Base-by-base conservation (phyloP, 768 basidiomycete species). In the Pleurotus pulmonarius region DNA sequence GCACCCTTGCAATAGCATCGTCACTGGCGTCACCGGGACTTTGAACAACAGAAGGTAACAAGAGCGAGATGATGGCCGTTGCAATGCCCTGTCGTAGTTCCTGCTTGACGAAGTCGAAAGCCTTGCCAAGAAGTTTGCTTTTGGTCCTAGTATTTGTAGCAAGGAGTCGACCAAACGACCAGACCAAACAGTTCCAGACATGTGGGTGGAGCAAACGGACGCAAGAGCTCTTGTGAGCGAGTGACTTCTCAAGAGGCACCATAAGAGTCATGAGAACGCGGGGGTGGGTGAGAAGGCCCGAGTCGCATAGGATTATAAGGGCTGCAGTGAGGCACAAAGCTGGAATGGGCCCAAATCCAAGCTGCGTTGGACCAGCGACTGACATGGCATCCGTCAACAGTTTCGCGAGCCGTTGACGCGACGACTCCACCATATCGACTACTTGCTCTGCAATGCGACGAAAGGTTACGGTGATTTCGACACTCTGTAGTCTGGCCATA, bases 151-250 rank as follows among this genome's bases (percentile, higher is more conserved):
- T 38, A 15, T 38, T 52, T 15, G 44, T 58, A 8, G 16, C 22
- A 11, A 73, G 70, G 46, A 84, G 62, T 15, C 72, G 73, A 16
- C 75, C 67, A 57, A 79, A 84, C 1, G 78, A 75, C 84, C 85
- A 86, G 18, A 86, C 67, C 24, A 86, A 69, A 51, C 79, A 75
- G 51, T 70, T 73, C 84, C 84, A 87, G 18, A 79, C 66, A 37
- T 73, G 73, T 1, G 75, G 64, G 43, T 77, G 73, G 6, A 82
- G 66, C 15, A 68, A 63, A 11, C 69, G 70, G 9, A 80, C 67
- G 4, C 66, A 49, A 9, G 65, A 61, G n/a, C 69, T 65, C 46
- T 70, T 69, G 58, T 79, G 74, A 3, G 49, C 61, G 16, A 38
- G 25, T 1, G 69, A 61, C 2, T 75, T 58, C 7, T 63, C 65